Conservation (phyloP, 1,139 yeast species). For the Debaryomyces coudertii region DNA sequence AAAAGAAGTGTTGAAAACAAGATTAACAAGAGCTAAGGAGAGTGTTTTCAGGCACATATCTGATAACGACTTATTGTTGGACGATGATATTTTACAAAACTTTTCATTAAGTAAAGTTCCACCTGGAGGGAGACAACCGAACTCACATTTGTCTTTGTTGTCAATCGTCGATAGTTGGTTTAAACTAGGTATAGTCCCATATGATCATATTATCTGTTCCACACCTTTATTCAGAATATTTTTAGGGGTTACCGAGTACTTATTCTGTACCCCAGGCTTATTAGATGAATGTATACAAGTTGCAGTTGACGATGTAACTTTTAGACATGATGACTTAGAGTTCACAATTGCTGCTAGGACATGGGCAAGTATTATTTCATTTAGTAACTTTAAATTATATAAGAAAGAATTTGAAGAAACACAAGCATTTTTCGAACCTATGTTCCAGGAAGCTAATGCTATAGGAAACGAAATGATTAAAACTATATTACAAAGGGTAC, state of each 20-base stretch:
- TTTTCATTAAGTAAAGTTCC: slow-evolving; percentile 79
- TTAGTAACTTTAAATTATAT: slow-evolving; percentile 77
- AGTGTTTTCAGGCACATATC: slow-evolving; percentile 73
- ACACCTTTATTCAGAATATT: slow-evolving; percentile 91
- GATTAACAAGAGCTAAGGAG: slow-evolving; percentile 69
- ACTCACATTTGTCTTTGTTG: slow-evolving; percentile 83
- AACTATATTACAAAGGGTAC: slow-evolving; percentile 66
- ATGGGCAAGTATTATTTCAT: slow-evolving; percentile 83
- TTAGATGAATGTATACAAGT: slow-evolving; percentile 79
- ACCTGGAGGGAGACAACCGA: slow-evolving; percentile 73
- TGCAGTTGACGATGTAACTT: slow-evolving; percentile 65
- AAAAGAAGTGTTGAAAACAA: slow-evolving; percentile 54
- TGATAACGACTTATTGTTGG: slow-evolving; percentile 60
- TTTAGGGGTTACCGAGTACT: slow-evolving; percentile 89
- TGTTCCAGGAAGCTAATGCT: slow-evolving; percentile 84
- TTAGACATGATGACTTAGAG: slow-evolving; percentile 84
- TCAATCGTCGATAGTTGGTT: slow-evolving; percentile 96
- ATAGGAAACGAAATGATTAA: slow-evolving; percentile 96
- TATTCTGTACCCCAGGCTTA: slow-evolving; percentile 81
- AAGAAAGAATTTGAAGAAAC: slow-evolving; percentile 72
- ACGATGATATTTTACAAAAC: slow-evolving; percentile 77
- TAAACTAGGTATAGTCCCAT: slow-evolving; percentile 81
- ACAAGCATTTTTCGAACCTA: slow-evolving; percentile 79
- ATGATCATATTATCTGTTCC: slow-evolving; percentile 95
- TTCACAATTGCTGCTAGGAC: slow-evolving; percentile 78